Evolutionary conservation across 2,329 filamentous ascomycete species (phyloP).

Genomic region (Blastomyces percursus): DNA sequence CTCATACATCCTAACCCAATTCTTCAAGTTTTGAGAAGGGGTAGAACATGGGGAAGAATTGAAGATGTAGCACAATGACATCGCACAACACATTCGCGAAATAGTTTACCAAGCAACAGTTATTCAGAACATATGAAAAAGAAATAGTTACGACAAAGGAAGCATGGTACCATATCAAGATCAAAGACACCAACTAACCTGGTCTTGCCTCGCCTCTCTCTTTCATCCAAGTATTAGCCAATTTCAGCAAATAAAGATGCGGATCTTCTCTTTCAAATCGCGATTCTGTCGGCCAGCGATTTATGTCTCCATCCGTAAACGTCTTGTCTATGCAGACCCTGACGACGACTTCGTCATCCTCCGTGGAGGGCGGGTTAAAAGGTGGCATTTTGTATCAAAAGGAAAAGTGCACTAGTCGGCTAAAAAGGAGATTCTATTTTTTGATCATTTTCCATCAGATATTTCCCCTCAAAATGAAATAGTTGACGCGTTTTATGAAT

Average conservation of each 20-base stretch:
- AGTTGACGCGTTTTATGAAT: neutral
- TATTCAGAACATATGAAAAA: neutral
- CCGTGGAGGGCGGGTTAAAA: neutral
- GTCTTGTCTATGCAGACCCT: conserved; percentile 21
- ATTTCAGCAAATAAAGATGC: conserved; percentile 36
- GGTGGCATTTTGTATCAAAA: conserved; percentile 1
- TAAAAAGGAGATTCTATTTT: neutral
- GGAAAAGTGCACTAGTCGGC: neutral
- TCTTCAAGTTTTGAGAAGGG: neutral
- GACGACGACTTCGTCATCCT: neutral
- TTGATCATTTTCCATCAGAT: neutral
- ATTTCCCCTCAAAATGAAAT: neutral
- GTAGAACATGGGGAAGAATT: neutral
- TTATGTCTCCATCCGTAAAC: conserved; percentile 30
- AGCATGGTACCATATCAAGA: neutral
- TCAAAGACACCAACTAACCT: conserved; percentile 22
- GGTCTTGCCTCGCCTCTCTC: conserved; percentile 28
- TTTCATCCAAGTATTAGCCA: conserved; percentile 41
- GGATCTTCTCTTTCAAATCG: conserved; percentile 26
- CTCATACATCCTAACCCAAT: neutral
- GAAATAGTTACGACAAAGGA: conserved; percentile 1
- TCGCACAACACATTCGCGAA: neutral
- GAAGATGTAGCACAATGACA: neutral
- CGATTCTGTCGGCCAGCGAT: conserved; percentile 28
- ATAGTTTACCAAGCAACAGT: neutral